Evolutionary conservation across 495 filamentous ascomycete species (phyloP).

Genomic region (Penicillium cinerascens): DNA sequence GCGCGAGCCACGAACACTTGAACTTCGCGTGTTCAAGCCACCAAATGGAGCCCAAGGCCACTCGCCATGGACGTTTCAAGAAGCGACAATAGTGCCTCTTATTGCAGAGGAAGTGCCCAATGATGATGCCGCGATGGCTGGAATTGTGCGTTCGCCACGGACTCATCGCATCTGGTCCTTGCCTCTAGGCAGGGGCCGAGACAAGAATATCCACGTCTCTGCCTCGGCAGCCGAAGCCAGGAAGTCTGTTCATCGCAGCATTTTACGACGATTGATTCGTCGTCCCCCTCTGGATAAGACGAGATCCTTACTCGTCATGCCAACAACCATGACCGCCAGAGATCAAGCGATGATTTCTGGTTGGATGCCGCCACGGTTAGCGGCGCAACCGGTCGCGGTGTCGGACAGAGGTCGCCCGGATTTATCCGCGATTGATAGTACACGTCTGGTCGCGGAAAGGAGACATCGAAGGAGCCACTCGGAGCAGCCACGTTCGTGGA

Average conservation of each 20-base stretch:
- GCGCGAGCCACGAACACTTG: slow-evolving; percentile 12
- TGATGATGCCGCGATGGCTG: slow-evolving; percentile 32
- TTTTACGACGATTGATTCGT: slow-evolving; percentile 31
- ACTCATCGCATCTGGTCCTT: slow-evolving; percentile 25
- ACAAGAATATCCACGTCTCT: slow-evolving; percentile 10
- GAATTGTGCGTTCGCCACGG: slow-evolving; percentile 24
- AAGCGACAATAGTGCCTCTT: slow-evolving; percentile 18
- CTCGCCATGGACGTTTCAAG: slow-evolving; percentile 14
- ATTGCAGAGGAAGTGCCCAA: slow-evolving; percentile 20
- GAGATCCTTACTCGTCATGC: slow-evolving; percentile 33
- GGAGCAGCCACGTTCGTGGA: slow-evolving; percentile 43
- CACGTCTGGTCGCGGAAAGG: slow-evolving; percentile 18
- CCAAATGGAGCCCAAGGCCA: background rate
- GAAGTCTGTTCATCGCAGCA: slow-evolving; percentile 17
- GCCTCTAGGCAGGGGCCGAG: slow-evolving; percentile 2
- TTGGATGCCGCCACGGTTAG: slow-evolving; percentile 18
- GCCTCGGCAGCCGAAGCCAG: slow-evolving; percentile 12
- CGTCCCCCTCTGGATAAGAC: slow-evolving; percentile 37
- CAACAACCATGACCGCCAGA: slow-evolving; percentile 20
- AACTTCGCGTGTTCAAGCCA: slow-evolving; percentile 11
- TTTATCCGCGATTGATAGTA: slow-evolving; percentile 3
- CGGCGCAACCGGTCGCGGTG: slow-evolving; percentile 10
- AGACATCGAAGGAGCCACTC: slow-evolving; percentile 42
- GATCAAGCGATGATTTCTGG: slow-evolving; percentile 25
- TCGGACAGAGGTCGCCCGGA: background rate